Evolutionary conservation across 768 basidiomycete species (phyloP), one percentile per base, ranked within the genome.

Genomic region (Xanthoconium stramineum): DNA sequence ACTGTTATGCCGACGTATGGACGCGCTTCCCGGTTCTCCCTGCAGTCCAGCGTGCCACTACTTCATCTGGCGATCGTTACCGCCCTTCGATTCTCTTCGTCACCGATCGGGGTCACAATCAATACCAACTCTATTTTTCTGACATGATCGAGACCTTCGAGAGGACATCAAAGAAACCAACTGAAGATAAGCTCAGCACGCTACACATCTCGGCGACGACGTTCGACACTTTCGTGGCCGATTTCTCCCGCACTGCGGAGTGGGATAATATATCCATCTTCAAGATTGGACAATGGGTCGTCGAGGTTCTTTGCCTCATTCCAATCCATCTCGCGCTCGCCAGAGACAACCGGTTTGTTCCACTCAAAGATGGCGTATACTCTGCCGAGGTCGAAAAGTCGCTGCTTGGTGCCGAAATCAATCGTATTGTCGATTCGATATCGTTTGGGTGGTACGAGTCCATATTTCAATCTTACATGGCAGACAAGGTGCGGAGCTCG

Each of bases 381-480:
- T 83, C 82, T 0, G 54, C 70, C 0, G 75, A 78, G 28, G 72
- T 80, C 20, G 84, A 86, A 58, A 76, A 74, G 50, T 74, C 78
- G 1, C 66, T 86, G 9, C 76, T 85, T 17, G 85, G 84, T 4
- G 85, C 85, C 0, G 81, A 83, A 37, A 78, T 86, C 38, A 76
- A 74, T 49, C 74, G 74, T 19, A 81, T 86, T 20, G 80, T 83
- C 8, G 78, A 85, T 59, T 72, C 66, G 32, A 66, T 86, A n/a
- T 78, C 81, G 3, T 76, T 86, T 51, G 83, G 83, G 10, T 86
- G 84, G 84, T 85, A 85, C 46, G 84, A 85, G 60, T 79, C 80
- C 15, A 75, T 85, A 20, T 82, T 85, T 62, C 79, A 79, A 62
- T 84, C 83, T 1, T 85, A 86, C 60, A 77, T 82, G 79, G 80